Percentiles rank a stretch among this genome's conserved stretches.
phyloP scores from a whole-genome alignment of 2,329 filamentous ascomycete species.

The Colletotrichum eremochloae region DNA sequence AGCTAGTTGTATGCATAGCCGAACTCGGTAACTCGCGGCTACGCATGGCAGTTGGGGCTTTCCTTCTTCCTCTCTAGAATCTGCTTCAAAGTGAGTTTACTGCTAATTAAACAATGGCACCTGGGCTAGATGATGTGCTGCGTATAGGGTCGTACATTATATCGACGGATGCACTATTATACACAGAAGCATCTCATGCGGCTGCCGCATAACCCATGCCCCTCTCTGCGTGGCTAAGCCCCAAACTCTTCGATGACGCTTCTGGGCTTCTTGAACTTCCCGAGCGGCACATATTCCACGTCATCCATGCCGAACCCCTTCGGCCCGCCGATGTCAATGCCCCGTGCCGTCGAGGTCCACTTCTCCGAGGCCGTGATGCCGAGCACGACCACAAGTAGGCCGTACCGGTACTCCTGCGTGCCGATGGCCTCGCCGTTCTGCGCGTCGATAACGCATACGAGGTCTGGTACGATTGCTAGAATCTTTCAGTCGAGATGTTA shows the following conservation, averaged over 20 bases:
- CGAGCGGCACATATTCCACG: constrained; percentile 53
- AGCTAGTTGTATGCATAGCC: not conserved
- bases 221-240: not conserved
- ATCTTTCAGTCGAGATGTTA: constrained; percentile 52
- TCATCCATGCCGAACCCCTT: constrained; percentile 60
- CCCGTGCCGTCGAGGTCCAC: constrained; percentile 55
- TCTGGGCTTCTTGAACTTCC: constrained; percentile 53
- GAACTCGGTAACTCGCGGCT: not conserved
- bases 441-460: constrained; percentile 68
- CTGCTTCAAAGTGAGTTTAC: not conserved
- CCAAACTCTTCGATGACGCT: constrained; percentile 64
- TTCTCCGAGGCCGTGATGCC: constrained; percentile 60
- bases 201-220: not conserved
- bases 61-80: not conserved
- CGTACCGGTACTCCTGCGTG: constrained; percentile 68
- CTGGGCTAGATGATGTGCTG: not conserved
- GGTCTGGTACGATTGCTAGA: constrained; percentile 67
- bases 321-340: constrained; percentile 63
- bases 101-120: not conserved
- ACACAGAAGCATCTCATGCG: too few species aligned
- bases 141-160: not conserved
- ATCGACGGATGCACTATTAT: not conserved
- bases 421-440: constrained; percentile 69
- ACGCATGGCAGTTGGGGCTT: not conserved
- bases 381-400: constrained; percentile 63